Conservation (phyloP, 345 rosid species). For the Lepidium aucheri region DNA sequence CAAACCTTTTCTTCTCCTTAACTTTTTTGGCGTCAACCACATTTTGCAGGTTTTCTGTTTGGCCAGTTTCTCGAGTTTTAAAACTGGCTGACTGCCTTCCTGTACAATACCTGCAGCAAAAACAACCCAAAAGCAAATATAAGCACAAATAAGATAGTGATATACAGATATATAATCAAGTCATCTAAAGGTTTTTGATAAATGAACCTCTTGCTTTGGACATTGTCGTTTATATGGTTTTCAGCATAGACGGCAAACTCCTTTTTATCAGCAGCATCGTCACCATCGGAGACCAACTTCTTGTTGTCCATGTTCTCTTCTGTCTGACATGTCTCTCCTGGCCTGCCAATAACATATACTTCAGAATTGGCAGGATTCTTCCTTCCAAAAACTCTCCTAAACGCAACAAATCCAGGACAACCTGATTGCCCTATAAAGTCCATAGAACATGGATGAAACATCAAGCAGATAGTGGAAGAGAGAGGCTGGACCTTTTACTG, state of each 20-base stretch:
- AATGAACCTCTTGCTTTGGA: neutral
- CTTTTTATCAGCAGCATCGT: neutral
- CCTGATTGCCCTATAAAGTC: neutral
- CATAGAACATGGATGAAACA: neutral
- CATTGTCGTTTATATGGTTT: neutral
- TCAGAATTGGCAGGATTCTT: neutral
- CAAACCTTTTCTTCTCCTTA: neutral
- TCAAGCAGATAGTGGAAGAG: neutral
- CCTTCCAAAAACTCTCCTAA: too few relatives aligned
- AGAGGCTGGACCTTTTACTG: constrained; percentile 31
- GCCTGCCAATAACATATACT: neutral
- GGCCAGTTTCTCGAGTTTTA: neutral
- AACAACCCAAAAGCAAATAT: neutral
- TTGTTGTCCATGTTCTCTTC: neutral
- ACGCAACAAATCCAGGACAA: too few relatives aligned
- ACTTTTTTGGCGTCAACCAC: neutral
- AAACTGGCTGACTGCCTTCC: neutral
- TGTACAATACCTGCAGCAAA: neutral
- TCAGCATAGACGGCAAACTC: neutral
- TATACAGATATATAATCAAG: neutral
- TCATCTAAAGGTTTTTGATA: neutral
- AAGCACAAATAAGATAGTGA: neutral
- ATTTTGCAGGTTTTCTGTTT: neutral
- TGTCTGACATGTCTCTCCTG: neutral
- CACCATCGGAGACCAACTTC: neutral